Conservation (phyloP, 208 protist species). For the Acanthamoeba lugdunensis region DNA sequence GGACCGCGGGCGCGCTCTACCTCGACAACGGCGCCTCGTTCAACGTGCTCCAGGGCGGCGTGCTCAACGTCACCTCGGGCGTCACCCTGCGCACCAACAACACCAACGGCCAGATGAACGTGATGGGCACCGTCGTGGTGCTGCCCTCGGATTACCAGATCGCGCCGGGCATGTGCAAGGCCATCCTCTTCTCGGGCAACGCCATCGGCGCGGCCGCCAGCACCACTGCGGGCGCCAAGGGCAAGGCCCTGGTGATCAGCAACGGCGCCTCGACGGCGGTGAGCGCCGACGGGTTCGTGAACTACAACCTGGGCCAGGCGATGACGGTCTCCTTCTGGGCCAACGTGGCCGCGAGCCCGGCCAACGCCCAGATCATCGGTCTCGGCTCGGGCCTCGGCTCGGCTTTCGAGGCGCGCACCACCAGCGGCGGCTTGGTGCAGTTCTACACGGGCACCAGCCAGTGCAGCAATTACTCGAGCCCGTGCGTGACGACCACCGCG, state of each 20-base stretch:
- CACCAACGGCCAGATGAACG: conserved; percentile 23
- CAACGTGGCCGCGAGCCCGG: not conserved
- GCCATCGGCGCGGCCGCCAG: not conserved
- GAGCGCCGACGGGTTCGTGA: conserved; percentile 58
- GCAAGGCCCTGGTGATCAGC: conserved; percentile 13
- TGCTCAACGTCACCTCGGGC: conserved; percentile 48
- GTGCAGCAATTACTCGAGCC: conserved; percentile 27
- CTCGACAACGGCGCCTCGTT: conserved; percentile 45
- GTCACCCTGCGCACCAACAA: not conserved
- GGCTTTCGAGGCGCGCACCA: conserved; percentile 53
- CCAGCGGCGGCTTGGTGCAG: not conserved
- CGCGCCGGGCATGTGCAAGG: not conserved
- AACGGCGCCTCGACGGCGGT: not conserved
- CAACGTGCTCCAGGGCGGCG: conserved; percentile 56
- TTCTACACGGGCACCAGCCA: conserved; percentile 55
- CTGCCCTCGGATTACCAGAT: conserved; percentile 21
- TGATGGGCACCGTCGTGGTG: conserved; percentile 42
- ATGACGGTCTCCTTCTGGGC: conserved; percentile 53
- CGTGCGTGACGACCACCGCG: not conserved
- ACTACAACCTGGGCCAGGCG: conserved; percentile 30
- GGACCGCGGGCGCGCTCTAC: conserved; percentile 63
- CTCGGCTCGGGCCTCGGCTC: not conserved
- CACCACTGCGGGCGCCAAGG: not conserved
- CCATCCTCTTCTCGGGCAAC: conserved; percentile 47
- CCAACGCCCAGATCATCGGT: not conserved